Evolutionary conservation across 2,329 filamentous ascomycete species (phyloP).

Genomic region (Sarocladium oryzae): DNA sequence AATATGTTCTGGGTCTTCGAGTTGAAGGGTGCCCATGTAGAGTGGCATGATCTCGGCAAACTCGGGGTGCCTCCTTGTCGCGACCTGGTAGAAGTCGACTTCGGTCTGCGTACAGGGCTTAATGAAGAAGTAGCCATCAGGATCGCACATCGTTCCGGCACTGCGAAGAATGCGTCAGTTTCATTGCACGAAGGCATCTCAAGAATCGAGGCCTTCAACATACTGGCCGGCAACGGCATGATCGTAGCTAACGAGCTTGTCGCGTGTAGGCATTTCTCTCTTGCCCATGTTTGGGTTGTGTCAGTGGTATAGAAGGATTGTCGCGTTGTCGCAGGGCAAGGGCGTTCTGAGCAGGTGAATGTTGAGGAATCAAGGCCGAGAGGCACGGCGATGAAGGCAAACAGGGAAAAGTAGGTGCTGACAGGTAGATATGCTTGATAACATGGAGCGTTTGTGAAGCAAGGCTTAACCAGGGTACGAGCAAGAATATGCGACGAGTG

Average conservation of each 20-base stretch:
- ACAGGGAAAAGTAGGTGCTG: background rate
- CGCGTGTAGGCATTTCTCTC: slow-evolving; percentile 14
- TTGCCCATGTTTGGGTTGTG: slow-evolving; percentile 2
- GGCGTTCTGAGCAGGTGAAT: no score
- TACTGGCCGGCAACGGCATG: slow-evolving; percentile 81
- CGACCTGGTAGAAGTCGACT: slow-evolving; percentile 82
- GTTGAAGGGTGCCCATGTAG: slow-evolving; percentile 72
- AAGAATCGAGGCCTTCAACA: slow-evolving; percentile 32
- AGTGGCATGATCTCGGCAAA: slow-evolving; percentile 78
- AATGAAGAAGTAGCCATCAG: slow-evolving; percentile 78
- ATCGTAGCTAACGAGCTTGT: slow-evolving; percentile 45
- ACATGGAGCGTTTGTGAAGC: background rate
- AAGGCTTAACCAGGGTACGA: slow-evolving; percentile 2
- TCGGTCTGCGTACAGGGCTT: slow-evolving; percentile 88
- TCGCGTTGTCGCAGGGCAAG: background rate
- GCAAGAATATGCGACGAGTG: background rate
- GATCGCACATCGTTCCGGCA: slow-evolving; percentile 83
- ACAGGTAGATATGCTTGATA: background rate
- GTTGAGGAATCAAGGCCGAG: no score
- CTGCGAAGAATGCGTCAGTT: slow-evolving; percentile 37
- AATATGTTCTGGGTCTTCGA: slow-evolving; percentile 50
- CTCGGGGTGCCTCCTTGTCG: slow-evolving; percentile 55
- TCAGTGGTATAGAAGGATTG: no score
- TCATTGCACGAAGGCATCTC: background rate
- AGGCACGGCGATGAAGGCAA: background rate